A percentile compares a stretch with the other conserved stretches of the same genome.
Conservation (phyloP, 495 filamentous ascomycete species). For the Podospora didyma region DNA sequence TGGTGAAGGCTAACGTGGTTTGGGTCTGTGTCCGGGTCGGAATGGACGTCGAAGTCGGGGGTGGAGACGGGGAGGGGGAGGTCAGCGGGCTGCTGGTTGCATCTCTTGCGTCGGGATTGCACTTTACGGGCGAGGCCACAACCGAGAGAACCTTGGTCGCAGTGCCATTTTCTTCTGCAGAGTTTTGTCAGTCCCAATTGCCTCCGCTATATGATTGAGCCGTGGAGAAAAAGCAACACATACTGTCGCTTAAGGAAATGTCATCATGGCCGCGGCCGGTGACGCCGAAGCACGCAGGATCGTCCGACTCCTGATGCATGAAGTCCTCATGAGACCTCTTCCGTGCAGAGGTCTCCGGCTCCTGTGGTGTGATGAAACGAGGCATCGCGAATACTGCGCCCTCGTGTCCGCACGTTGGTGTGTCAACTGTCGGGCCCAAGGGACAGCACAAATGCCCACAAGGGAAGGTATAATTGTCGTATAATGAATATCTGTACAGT, state of each 20-base stretch:
- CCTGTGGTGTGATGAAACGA: constrained; percentile 22
- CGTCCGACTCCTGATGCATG: constrained; percentile 16
- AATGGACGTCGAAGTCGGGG: constrained; percentile 13
- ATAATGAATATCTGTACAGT: too few relatives aligned
- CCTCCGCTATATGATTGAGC: not conserved
- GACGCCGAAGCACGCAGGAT: not conserved
- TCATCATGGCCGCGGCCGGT: not conserved
- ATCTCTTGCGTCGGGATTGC: constrained; percentile 31
- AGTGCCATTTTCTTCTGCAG: constrained; percentile 20
- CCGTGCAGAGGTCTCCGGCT: constrained; percentile 26
- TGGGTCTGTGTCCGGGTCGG: too few relatives aligned
- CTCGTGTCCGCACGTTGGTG: not conserved
- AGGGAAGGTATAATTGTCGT: too few relatives aligned
- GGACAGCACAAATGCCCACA: not conserved
- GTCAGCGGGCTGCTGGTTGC: constrained; percentile 31
- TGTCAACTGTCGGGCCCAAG: not conserved
- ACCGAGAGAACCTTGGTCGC: not conserved
- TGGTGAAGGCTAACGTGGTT: not conserved
- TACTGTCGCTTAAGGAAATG: constrained; percentile 16
- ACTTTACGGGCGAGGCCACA: constrained; percentile 17
- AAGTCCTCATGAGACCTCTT: constrained; percentile 38
- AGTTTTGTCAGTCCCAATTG: not conserved
- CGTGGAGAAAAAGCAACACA: not conserved
- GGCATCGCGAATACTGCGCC: constrained; percentile 27
- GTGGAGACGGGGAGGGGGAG: constrained; percentile 23